Base-by-base conservation (phyloP, 805 yeast genomes). In the Saccharomycopsis oosterbeekiorum region DNA sequence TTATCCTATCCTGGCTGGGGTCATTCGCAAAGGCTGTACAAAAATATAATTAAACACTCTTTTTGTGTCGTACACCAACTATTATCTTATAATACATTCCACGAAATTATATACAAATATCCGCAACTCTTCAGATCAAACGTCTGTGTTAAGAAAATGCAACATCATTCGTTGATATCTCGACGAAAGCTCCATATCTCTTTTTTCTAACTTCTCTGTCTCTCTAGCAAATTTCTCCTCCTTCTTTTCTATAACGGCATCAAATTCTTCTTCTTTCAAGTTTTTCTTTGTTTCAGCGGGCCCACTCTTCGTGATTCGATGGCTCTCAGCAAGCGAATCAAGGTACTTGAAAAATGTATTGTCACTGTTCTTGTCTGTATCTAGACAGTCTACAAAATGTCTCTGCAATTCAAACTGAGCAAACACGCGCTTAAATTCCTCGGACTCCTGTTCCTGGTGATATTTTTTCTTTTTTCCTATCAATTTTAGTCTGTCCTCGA, bases 151-250 rank as follows among this genome's bases (percentile, higher is more conserved):
- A 26, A 58, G 43, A 43, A 37, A 59, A 4, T 12, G 37, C n/a
- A 59, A 36, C 34, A 59, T 47, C 55, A 59, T 59, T 4, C 15
- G 42, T 34, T 59, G 61, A 55, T 59, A 43, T 54, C 24, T 34
- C 14, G 17, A 39, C 10, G 61, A 59, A 14, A 59, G 29, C 21
- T 43, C 43, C 55, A 40, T 24, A 36, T 59, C 61, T n/a, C 36
- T 42, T n/a, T 34, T 14, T 26, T 59, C 61, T 15, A 55, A 17
- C 15, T 21, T 34, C 1, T 17, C 17, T n/a, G 61, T 36, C 17
- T 59, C 61, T n/a, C 19, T 14, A 14, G 11, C 53, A 42, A 54
- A 11, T 21, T 40, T 15, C 29, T 54, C 24, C 10, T 41, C 21
- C 9, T 47, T 26, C 15, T 10, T 21, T n/a, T 15, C 34, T 43